phyloP scores from a whole-genome alignment of 495 filamentous ascomycete species.

The Aspergillus biplanus region DNA sequence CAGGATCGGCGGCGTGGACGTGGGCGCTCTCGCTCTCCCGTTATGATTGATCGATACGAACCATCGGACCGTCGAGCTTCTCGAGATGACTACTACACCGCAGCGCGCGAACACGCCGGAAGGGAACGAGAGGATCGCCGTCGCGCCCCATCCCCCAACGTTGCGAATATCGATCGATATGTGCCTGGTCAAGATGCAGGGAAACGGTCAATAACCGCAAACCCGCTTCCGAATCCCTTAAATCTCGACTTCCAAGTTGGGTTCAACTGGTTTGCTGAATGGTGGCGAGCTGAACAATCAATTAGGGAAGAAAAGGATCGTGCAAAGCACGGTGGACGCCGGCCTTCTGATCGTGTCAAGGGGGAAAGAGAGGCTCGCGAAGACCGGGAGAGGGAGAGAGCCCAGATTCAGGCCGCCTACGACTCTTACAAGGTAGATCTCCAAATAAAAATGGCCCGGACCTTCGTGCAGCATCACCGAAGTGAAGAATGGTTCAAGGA shows the following conservation, averaged over 20 bases:
- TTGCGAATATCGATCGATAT: slow-evolving; percentile 90
- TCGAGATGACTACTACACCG: slow-evolving; percentile 55
- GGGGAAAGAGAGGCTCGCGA: slow-evolving; percentile 78
- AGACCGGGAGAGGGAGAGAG: slow-evolving; percentile 86
- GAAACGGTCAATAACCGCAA: slow-evolving; percentile 61
- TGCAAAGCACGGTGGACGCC: slow-evolving; percentile 70
- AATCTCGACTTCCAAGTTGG: slow-evolving; percentile 90
- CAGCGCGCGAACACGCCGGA: slow-evolving; percentile 66
- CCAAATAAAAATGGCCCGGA: slow-evolving; percentile 84
- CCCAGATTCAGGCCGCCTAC: slow-evolving; percentile 88
- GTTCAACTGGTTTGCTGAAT: slow-evolving; percentile 95
- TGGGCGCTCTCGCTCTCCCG: slow-evolving; percentile 72
- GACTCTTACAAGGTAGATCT: slow-evolving; percentile 93
- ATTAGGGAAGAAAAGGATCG: slow-evolving; percentile 89
- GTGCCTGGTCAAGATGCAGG: slow-evolving; percentile 79
- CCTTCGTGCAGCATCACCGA: slow-evolving; percentile 89
- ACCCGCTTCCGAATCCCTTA: slow-evolving; percentile 80
- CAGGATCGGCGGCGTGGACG: slow-evolving; percentile 56
- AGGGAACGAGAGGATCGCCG: slow-evolving; percentile 72
- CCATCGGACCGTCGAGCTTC: slow-evolving; percentile 58
- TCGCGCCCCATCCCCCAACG: slow-evolving; percentile 61
- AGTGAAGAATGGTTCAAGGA: slow-evolving; percentile 98
- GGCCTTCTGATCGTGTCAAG: slow-evolving; percentile 69
- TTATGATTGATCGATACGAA: slow-evolving; percentile 72
- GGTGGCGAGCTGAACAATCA: slow-evolving; percentile 86